Evolutionary conservation across 305 asterid species (phyloP).

Genomic region (Plantago lanceolata): DNA sequence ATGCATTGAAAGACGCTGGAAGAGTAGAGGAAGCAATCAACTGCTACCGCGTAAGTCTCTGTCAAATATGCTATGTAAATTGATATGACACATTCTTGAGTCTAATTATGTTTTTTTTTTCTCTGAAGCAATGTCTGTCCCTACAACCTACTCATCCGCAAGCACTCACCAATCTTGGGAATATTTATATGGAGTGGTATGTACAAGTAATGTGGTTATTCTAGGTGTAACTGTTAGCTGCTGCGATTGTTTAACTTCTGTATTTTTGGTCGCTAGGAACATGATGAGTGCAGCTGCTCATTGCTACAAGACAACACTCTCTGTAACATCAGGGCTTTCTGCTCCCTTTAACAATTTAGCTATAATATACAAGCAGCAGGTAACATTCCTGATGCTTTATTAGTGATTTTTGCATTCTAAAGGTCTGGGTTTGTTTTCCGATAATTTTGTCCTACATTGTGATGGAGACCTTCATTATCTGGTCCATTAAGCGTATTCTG

Average conservation of each 20-base stretch:
- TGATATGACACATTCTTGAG: constrained; percentile 25
- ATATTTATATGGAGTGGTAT: constrained; percentile 97
- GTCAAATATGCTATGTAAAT: constrained; percentile 14
- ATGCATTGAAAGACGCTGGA: constrained; percentile 94
- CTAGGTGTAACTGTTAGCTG: constrained; percentile 3
- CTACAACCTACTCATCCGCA: constrained; percentile 96
- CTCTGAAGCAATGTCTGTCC: constrained; percentile 81
- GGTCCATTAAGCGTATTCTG: constrained; percentile 11
- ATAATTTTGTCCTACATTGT: constrained; percentile 1
- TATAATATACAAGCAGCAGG: constrained; percentile 95
- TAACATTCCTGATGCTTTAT: constrained; percentile 20
- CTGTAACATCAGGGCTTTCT: constrained; percentile 89
- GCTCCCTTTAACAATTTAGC: constrained; percentile 96
- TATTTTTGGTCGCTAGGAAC: constrained; percentile 52
- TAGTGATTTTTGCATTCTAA: neutral
- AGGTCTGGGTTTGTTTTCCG: too few species aligned
- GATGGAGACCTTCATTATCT: constrained; percentile 8
- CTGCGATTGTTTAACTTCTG: constrained; percentile 7
- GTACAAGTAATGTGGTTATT: constrained; percentile 20
- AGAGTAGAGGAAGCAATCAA: constrained; percentile 92
- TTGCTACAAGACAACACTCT: constrained; percentile 80
- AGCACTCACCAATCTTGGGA: constrained; percentile 95
- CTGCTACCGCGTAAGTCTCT: constrained; percentile 72
- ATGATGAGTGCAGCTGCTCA: constrained; percentile 95
- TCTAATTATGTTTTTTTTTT: constrained; percentile 22